These are phyloP conservation scores for Rutstroemia sp. DNA, from an alignment of 2,329 filamentous ascomycete species.

Conservation along the genomic window DNA sequence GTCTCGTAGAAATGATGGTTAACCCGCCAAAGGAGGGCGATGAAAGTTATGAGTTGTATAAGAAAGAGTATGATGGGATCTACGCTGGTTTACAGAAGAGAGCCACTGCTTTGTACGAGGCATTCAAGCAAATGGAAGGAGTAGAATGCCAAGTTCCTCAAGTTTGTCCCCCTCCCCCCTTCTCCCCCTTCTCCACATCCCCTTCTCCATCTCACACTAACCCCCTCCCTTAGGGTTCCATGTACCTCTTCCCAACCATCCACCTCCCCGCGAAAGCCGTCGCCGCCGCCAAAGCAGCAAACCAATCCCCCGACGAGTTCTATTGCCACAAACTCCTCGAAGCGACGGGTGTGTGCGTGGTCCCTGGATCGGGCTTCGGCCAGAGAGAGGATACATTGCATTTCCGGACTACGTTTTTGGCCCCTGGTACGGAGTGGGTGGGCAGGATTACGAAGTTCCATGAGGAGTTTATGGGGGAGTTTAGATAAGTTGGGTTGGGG, in stretches of 20 bases:
- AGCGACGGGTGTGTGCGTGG: constrained; percentile 88
- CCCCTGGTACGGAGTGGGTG: constrained; percentile 93
- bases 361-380: constrained; percentile 87
- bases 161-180: constrained; percentile 33
- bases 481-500: constrained; percentile 30
- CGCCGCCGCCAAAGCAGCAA: constrained; percentile 66
- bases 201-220: neutral
- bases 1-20: constrained; percentile 94
- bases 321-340: constrained; percentile 90
- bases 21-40: constrained; percentile 84
- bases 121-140: constrained; percentile 92
- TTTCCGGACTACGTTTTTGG: constrained; percentile 94
- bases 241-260: constrained; percentile 99
- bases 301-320: constrained; percentile 78
- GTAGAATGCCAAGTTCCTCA: constrained; percentile 82
- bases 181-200: constrained; percentile 8
- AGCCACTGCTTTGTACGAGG: constrained; percentile 78
- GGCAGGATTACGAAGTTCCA: constrained; percentile 85
- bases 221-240: constrained; percentile 59
- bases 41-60: constrained; percentile 76
- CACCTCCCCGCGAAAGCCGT: constrained; percentile 67
- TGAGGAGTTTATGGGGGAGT: constrained; percentile 83
- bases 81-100: constrained; percentile 70
- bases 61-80: constrained; percentile 77
- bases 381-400: constrained; percentile 88